Evolutionary conservation across 306 rosid species (phyloP).

Genomic region (Argentina anserina): DNA sequence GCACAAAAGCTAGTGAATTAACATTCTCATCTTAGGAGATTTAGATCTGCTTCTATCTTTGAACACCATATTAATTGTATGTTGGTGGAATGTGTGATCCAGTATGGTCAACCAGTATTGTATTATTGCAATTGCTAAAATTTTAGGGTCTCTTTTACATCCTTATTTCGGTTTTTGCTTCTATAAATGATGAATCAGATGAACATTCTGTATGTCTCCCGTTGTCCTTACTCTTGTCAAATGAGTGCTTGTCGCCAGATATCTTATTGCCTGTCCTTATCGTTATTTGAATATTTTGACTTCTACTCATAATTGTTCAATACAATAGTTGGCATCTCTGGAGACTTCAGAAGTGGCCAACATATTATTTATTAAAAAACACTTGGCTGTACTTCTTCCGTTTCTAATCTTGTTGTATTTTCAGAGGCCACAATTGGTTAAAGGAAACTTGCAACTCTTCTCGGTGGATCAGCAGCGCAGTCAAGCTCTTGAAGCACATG

Average conservation of each 20-base stretch:
- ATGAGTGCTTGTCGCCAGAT: not conserved
- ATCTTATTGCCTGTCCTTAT: not conserved
- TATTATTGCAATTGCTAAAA: not conserved
- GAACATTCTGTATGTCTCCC: not conserved
- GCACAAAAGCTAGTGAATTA: not conserved
- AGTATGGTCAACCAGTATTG: too few species aligned
- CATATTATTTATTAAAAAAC: not conserved
- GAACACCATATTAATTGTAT: not conserved
- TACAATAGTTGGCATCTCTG: conserved; percentile 1
- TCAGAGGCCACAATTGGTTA: conserved; percentile 93
- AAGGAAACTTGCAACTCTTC: conserved; percentile 98
- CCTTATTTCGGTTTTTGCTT: not conserved
- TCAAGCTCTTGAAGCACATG: conserved; percentile 99
- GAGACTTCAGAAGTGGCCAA: not conserved
- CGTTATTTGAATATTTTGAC: not conserved
- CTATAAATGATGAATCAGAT: not conserved
- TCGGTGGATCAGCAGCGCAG: conserved; percentile 98
- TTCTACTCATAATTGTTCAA: not conserved
- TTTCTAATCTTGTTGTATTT: conserved; percentile 22
- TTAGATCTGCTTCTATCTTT: not conserved
- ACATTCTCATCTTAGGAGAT: not conserved
- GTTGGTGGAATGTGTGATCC: not conserved
- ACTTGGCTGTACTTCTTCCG: conserved; percentile 20
- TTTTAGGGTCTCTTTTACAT: not conserved
- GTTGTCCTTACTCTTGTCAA: conserved; percentile 1